A percentile compares a stretch with the other conserved stretches of the same genome.
These are phyloP conservation scores for Lecanoromycetidae sp. DNA, from an alignment of 2,329 filamentous ascomycete genomes.

Conservation along the genomic window DNA sequence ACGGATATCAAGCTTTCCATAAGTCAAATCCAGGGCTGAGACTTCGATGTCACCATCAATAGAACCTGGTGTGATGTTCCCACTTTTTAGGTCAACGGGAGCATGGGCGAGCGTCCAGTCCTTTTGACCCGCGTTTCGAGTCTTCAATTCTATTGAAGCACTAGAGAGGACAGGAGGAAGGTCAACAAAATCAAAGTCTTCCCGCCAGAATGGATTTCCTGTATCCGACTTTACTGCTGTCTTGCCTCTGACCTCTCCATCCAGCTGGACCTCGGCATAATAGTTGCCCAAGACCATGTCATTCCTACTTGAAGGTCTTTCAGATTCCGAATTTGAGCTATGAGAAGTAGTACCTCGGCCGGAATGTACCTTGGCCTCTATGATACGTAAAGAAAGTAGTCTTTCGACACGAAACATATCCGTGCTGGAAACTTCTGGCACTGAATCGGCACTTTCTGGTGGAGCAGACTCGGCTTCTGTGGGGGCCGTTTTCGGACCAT, in stretches of 20 bases:
- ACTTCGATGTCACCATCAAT: constrained; percentile 36
- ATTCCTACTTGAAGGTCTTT: constrained; percentile 23
- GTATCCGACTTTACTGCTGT: constrained; percentile 37
- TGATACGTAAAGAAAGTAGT: constrained; percentile 45
- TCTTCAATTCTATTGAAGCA: constrained; percentile 35
- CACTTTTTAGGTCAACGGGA: constrained; percentile 30
- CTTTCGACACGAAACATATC: constrained; percentile 59
- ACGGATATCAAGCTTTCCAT: constrained; percentile 60
- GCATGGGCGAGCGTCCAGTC: constrained; percentile 39
- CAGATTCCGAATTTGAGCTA: constrained; percentile 24
- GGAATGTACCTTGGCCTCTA: constrained; percentile 47
- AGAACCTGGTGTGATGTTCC: constrained; percentile 30
- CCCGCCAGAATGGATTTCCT: constrained; percentile 37
- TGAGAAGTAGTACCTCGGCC: constrained; percentile 23
- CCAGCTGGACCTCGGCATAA: constrained; percentile 37
- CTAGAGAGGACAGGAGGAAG: constrained; percentile 37
- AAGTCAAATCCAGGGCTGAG: constrained; percentile 35
- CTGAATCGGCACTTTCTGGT: not conserved
- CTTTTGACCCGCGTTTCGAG: constrained; percentile 35
- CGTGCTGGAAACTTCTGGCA: constrained; percentile 27
- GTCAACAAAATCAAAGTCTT: constrained; percentile 37
- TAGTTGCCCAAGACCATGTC: constrained; percentile 29
- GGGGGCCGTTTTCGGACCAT: constrained; percentile 47
- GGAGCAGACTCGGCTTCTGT: constrained; percentile 29
- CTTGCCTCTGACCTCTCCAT: constrained; percentile 37